Evolutionary conservation across 352 stramenopile species (phyloP), one percentile per base, ranked within the genome.

Genomic region (Globisporangium cylindrosporum): DNA sequence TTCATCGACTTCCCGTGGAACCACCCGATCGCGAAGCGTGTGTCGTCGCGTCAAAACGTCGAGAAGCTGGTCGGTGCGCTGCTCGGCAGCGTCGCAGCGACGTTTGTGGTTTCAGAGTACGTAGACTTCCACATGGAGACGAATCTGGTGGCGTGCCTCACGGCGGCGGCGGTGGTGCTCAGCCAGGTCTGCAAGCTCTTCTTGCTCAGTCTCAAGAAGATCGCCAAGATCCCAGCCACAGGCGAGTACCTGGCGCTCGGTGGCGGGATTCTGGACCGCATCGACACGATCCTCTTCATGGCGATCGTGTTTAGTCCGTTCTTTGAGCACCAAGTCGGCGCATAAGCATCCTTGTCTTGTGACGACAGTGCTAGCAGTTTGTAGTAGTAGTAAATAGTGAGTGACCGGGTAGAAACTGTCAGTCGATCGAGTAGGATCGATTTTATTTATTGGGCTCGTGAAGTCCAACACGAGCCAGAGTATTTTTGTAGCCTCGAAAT

Each of bases 201-300:
- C 61, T 74, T 91, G 3, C 58, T 85, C 18, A 87, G 80, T 55
- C 68, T 91, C 59, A 89, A 91, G 67, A 88, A 89, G 59, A 67
- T 91, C 8, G 79, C 79, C 59, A 79, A 81, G 53, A 64, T 89
- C 18, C 66, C 73, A 3, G 71, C 59, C 36, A 87, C 82, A 0
- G 79, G 79, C 14, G 64, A 72, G 12, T 89, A 89, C 43, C 55
- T 87, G 18, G 41, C 59, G 8, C 62, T 82, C 36, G 80, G 82
- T n/a, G 80, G 79, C 14, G 82, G 82, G 46, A 69, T 87, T 4
- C 72, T 91, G 18, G 82, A 89, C 51, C 79, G 77, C 25, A 62
- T 91, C 20, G 82, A 91, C 67, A 83, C 80, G 34, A 57, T 89
- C 46, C 71, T 91, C 58, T 78, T 89, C 68, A 80, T 86, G 70